phyloP scores from a whole-genome alignment of 2,329 filamentous ascomycete species.

The Trichoderma koningii region DNA sequence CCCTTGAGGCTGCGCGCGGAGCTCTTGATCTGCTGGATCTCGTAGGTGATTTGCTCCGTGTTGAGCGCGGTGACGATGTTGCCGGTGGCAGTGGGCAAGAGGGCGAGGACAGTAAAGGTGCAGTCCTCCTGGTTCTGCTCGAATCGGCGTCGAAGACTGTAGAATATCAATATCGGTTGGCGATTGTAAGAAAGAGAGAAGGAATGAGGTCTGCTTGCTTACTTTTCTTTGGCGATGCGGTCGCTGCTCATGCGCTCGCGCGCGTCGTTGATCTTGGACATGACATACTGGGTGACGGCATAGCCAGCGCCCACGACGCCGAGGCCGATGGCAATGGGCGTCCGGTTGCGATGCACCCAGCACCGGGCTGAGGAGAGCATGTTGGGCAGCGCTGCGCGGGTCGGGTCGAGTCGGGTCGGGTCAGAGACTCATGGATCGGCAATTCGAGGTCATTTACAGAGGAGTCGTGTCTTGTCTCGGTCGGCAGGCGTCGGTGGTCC shows the following conservation, averaged over 20 bases:
- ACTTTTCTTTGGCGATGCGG: constrained; percentile 96
- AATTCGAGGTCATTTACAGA: constrained; percentile 6
- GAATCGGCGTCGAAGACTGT: constrained; percentile 87
- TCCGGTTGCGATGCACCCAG: constrained; percentile 92
- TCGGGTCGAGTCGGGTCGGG: constrained; percentile 2
- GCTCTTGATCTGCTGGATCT: constrained; percentile 89
- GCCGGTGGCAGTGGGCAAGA: constrained; percentile 87
- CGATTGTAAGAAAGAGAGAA: not conserved
- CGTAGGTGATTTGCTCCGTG: constrained; percentile 88
- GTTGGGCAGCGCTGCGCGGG: constrained; percentile 31
- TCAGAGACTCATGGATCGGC: constrained; percentile 24
- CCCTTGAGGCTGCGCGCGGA: constrained; percentile 61
- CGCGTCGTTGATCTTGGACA: constrained; percentile 88
- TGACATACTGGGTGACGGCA: constrained; percentile 86
- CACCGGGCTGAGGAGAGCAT: constrained; percentile 75
- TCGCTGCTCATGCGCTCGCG: constrained; percentile 96
- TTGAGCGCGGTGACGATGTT: constrained; percentile 86
- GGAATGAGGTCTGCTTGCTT: constrained; percentile 43
- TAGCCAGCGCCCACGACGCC: constrained; percentile 90
- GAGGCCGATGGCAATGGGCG: constrained; percentile 82
- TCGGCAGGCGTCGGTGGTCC: too few relatives aligned
- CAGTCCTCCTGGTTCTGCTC: constrained; percentile 99
- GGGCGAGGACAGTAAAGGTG: constrained; percentile 94
- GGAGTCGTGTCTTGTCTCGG: not conserved
- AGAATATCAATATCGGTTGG: not conserved